Evolutionary conservation across 148 eudicot genomes (phyloP).

Genomic region (Rhododendron kiyosumense): DNA sequence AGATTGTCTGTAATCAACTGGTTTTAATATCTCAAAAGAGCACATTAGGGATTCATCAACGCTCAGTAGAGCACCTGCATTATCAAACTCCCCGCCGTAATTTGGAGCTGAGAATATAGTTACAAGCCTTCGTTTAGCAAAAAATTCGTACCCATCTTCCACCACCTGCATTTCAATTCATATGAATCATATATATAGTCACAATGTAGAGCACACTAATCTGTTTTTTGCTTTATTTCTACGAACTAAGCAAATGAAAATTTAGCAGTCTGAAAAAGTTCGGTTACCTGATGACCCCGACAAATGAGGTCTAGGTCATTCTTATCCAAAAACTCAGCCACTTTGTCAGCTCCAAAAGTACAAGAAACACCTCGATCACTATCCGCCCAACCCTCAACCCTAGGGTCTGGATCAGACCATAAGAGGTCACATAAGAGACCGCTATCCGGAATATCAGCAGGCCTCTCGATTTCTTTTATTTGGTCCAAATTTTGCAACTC

Average conservation of each 20-base stretch:
- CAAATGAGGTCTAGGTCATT: conserved; percentile 85
- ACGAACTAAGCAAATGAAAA: neutral
- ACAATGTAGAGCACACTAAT: neutral
- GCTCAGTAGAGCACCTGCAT: conserved; percentile 86
- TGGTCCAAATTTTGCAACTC: conserved; percentile 56
- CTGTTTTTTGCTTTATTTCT: neutral
- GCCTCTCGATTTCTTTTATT: conserved; percentile 69
- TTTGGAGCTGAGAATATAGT: conserved; percentile 95
- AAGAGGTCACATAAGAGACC: conserved; percentile 89
- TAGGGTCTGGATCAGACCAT: conserved; percentile 84
- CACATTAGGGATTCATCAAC: conserved; percentile 69
- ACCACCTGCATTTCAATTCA: conserved; percentile 55
- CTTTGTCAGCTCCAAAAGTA: conserved; percentile 80
- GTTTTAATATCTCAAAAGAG: conserved; percentile 81
- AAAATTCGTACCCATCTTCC: conserved; percentile 95
- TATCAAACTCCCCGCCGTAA: conserved; percentile 93
- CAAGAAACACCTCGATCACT: conserved; percentile 93
- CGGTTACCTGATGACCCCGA: conserved; percentile 80
- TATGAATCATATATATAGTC: neutral
- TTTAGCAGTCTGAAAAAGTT: neutral
- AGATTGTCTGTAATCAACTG: conserved; percentile 28
- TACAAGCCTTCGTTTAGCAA: conserved; percentile 77
- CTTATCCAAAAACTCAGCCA: conserved; percentile 72
- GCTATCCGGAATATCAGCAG: conserved; percentile 69
- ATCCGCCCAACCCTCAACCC: conserved; percentile 68